Evolutionary conservation across 306 rosid species (phyloP), one percentile per base, ranked within the genome.

Genomic region (Quercus berberidifolia): DNA sequence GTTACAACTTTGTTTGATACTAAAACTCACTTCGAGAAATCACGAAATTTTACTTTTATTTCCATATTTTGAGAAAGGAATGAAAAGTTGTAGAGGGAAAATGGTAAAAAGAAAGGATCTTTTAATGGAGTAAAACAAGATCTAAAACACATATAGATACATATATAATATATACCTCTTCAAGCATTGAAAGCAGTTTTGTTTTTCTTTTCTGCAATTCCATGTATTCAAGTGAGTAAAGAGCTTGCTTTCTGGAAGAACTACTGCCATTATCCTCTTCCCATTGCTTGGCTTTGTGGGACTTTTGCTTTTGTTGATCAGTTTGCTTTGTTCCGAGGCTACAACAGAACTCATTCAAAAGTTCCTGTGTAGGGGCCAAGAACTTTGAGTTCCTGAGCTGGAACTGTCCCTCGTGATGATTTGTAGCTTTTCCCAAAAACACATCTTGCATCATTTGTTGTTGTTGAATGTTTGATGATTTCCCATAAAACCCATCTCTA

Each of bases 161-260:
- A 41, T 41, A 38, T 38, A 41, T 41, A 41, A 41, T 41, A 7
- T 74, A 59, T 90, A 96, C 99, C 96, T 96, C 97, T 86, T 96
- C 99, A 5, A 96, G 92, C 98, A 96, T 88, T 28, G 96, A 81
- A 57, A 93, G 93, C 33, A 96, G 94, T 82, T 88, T 93, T 62
- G 94, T 87, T 88, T 93, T 96, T 83, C 96, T 85, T 83, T 92
- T 90, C 81, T 96, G 99, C 78, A 93, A 84, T 58, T 96, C 98
- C n/a, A 91, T 77, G 62, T 93, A 91, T 69, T 96, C 99, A 2
- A 96, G 82, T 35, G 98, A 90, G 55, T 71, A 79, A 38, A 91
- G 87, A 46, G 89, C 58, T 10, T 81, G 87, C 62, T 89, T 90
- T 74, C 78, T 89, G 2, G 90, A 86, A 26, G 97, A 89, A 72